Evolutionary conservation across 2,329 filamentous ascomycete genomes (phyloP), one percentile per base, ranked within the genome.

Genomic region (Fusarium buharicum): DNA sequence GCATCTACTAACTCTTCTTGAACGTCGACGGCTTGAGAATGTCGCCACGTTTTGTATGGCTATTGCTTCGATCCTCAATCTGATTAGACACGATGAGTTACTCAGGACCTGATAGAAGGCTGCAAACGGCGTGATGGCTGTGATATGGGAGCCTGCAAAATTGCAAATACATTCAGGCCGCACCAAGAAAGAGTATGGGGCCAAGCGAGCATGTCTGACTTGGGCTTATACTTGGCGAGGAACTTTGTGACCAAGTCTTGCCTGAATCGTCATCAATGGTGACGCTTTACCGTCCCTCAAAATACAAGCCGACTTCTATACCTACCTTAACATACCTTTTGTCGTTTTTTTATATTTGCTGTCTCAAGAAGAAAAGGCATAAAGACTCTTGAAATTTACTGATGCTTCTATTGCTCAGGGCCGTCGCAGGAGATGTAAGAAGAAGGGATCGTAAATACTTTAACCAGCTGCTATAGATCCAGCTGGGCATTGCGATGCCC

Each of bases 91-190:
- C 16, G 28, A 16, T 0, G 60, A 53, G 16, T 57, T 46, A 13
- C 41, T 55, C 3, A 57, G 46, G 1, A 63, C 43, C 33, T 60
- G 41, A 27, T 64, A 61, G 13, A 66, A 31, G 18, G 55, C 55
- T 6, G 62, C 60, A 0, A 53, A 62, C 10, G 64, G 57, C 6
- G 48, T 62, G 11, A 66, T 66, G 3, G 63, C 61, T 2, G 61
- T 66, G 3, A 58, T 66, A 5, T 66, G 57, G 27, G 61, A 66
- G 4, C 63, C 61, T 12, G 58, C 61, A 9, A 64, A 55, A 61
- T 58, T 12, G 58, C 61, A 9, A 64, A 55, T 55, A 64, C 62
- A 6, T 64, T 64, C 1, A 55, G 50, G 4, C 52, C 46, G 31
- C 62, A 62, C 3, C 61, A 50, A 4, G 61, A 43, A 14, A 66